phyloP scores from a whole-genome alignment of 2,329 filamentous ascomycete genomes.

The Pseudocercospora vitis region DNA sequence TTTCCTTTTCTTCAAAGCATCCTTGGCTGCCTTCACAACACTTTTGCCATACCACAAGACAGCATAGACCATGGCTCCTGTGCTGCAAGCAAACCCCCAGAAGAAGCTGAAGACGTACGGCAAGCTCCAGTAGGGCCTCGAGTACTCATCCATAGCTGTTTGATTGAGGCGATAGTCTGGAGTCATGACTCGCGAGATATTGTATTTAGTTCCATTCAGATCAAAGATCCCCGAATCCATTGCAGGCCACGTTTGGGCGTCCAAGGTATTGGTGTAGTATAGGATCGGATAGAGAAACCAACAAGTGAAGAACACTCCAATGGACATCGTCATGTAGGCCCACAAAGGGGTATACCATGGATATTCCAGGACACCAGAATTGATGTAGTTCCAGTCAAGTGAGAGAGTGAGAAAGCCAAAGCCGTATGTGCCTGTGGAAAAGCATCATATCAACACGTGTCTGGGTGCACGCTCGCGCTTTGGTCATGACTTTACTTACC shows the following conservation, averaged over 20 bases:
- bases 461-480: neutral
- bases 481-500: constrained; percentile 1
- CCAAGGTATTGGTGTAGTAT: constrained; percentile 80
- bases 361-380: constrained; percentile 2
- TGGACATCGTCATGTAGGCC: constrained; percentile 57
- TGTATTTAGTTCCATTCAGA: constrained; percentile 76
- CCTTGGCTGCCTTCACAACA: constrained; percentile 18
- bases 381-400: constrained; percentile 34
- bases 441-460: neutral
- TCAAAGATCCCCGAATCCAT: constrained; percentile 70
- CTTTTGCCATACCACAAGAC: constrained; percentile 35
- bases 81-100: constrained; percentile 39
- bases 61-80: constrained; percentile 36
- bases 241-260: constrained; percentile 63
- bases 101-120: constrained; percentile 37
- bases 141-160: constrained; percentile 23
- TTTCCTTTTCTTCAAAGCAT: constrained; percentile 22
- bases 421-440: constrained; percentile 27
- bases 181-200: constrained; percentile 77
- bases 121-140: constrained; percentile 31
- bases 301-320: constrained; percentile 45
- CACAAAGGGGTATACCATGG: constrained; percentile 22
- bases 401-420: constrained; percentile 37
- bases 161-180: constrained; percentile 52
- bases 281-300: constrained; percentile 62